phyloP scores from a whole-genome alignment of 345 rosid species.

The Salix purpurea region DNA sequence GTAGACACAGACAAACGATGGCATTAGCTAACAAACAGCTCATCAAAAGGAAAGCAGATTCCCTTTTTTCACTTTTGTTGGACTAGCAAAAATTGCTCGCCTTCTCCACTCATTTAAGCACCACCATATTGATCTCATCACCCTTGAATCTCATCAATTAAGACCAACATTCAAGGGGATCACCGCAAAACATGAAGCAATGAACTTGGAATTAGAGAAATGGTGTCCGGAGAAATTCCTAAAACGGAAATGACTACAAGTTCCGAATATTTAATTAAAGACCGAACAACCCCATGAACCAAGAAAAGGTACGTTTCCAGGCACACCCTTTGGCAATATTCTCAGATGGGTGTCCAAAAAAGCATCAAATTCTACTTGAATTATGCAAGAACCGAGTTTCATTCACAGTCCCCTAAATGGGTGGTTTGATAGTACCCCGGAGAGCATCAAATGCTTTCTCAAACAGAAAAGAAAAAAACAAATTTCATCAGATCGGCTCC shows the following conservation, averaged over 20 bases:
- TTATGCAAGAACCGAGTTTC: conserved; percentile 37
- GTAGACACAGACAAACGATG: conserved; percentile 46
- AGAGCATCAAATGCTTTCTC: conserved; percentile 62
- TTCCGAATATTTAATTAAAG: conserved; percentile 38
- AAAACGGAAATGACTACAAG: conserved; percentile 4
- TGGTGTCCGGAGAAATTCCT: conserved; percentile 1
- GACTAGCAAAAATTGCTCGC: conserved; percentile 9
- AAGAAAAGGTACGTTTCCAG: conserved; percentile 18
- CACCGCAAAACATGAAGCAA: conserved; percentile 20
- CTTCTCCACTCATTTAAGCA: conserved; percentile 23
- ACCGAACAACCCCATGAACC: conserved; percentile 21
- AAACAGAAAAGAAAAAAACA: conserved; percentile 36
- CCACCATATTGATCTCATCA: conserved; percentile 24
- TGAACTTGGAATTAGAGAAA: conserved; percentile 15
- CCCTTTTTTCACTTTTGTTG: conserved; percentile 49
- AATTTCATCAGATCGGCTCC: conserved; percentile 42
- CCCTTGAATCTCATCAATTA: conserved; percentile 25
- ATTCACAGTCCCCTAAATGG: conserved; percentile 36
- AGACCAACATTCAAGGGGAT: conserved; percentile 18
- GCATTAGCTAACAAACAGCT: conserved; percentile 65
- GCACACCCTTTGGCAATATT: conserved; percentile 46
- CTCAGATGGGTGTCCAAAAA: conserved; percentile 41
- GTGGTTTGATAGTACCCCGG: conserved; percentile 25
- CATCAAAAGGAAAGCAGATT: conserved; percentile 64
- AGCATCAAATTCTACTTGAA: conserved; percentile 52